Base-by-base conservation (phyloP, 805 yeast genomes). In the Wickerhamomyces silvicola region DNA sequence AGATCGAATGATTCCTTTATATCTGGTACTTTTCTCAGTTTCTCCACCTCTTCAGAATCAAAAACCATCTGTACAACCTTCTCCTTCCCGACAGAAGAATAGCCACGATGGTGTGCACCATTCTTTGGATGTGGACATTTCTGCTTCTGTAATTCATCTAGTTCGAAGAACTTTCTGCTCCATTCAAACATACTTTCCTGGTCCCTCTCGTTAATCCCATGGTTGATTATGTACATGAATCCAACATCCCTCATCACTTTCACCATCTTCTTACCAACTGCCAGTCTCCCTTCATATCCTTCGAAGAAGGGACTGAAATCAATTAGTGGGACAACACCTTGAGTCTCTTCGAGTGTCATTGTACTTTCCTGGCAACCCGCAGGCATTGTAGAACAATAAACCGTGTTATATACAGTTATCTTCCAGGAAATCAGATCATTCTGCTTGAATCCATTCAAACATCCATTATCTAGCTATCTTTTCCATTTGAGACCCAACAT, bases 41-140 rank as follows among this genome's bases (percentile, higher is more conserved):
- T 30, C 4, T 30, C 33, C 10, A 45, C 27, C 21, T 43, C 46
- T 10, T 37, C 37, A 14, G 35, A 33, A 19, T 41, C 45, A 32
- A 46, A 48, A 2, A 51, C 52, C 46, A 50, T 43, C 36, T 51
- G 56, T 10, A 45, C 47, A 5, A 49, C 54, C 24, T 51, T 51
- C 32, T 51, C 55, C 30, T 45, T 46, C 3, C 56, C 54, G 3
- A 51, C 16, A 8, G 32, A 30, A 10, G 54, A 49, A 45, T 48
- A 51, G 5, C 56, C 56, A 18, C 54, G 34, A 27, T 51, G 54
- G 36, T 51, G 52, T 3, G 46, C 48, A 11, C 54, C 51, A 19
- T 36, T 34, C 5, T 22, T 19, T 16, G 56, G 56, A 25, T 50
- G 56, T n/a, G 49, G 41, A 30, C 53, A 48, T 35, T 42, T 47